These are phyloP conservation scores for Ichthyophthirius multifiliis DNA, from an alignment of 169 alveolate genomes.

Conservation along the genomic window DNA sequence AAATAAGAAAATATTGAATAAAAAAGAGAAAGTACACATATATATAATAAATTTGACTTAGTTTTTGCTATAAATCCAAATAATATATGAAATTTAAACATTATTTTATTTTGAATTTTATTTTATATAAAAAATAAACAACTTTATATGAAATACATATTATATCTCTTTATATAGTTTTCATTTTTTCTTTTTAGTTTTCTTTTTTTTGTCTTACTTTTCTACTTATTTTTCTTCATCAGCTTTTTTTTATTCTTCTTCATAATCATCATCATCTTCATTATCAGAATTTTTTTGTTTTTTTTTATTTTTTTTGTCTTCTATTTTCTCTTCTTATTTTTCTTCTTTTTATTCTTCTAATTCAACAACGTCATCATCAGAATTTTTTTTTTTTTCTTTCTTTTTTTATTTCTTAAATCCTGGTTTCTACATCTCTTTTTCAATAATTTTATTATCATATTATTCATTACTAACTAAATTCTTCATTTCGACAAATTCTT, in stretches of 20 bases:
- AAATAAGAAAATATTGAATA: no score
- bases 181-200: not conserved
- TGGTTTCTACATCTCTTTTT: not conserved
- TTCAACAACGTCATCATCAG: not conserved
- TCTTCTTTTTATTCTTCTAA: not conserved
- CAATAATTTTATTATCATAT: not conserved
- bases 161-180: not conserved
- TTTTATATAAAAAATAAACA: not conserved
- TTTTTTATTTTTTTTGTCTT: not conserved
- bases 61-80: no score
- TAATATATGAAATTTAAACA: slow-evolving; percentile 4
- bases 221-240: not conserved
- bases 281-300: not conserved
- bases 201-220: not conserved
- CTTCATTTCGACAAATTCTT: no score
- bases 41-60: no score
- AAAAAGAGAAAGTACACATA: no score
- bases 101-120: not conserved
- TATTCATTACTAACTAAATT: no score
- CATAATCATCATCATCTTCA: not conserved
- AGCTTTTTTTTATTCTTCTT: not conserved
- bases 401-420: no score
- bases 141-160: not conserved
- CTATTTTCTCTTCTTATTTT: not conserved
- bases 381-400: not conserved